Evolutionary conservation across 805 yeast species (phyloP).

Genomic region (Candida methanosorbosa): DNA sequence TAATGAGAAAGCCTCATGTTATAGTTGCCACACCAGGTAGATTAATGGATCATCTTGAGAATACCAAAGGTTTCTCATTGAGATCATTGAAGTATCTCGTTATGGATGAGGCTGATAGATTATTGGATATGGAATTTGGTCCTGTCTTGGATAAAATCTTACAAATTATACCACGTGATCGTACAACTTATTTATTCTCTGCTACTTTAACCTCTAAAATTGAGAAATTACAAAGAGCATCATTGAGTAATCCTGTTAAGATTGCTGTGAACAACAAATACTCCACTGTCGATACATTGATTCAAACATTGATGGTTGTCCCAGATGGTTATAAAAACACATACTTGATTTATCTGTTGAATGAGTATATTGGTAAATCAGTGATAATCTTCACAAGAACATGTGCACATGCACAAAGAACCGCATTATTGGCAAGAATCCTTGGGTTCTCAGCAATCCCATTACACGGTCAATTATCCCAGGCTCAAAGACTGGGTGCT

Average conservation of each 20-base stretch:
- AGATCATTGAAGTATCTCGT: conserved; percentile 74
- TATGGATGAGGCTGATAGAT: conserved; percentile 96
- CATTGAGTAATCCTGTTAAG: conserved; percentile 78
- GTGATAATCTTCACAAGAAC: conserved; percentile 89
- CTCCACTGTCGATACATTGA: conserved; percentile 89
- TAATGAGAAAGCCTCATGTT: conserved; percentile 90
- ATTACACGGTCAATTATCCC: conserved; percentile 85
- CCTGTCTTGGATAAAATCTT: conserved; percentile 86
- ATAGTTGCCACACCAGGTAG: conserved; percentile 91
- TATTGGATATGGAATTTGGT: conserved; percentile 93
- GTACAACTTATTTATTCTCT: conserved; percentile 80
- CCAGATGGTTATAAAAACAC: conserved; percentile 94
- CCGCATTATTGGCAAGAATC: conserved; percentile 70
- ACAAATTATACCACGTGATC: conserved; percentile 72
- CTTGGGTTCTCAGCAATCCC: conserved; percentile 89
- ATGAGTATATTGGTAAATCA: conserved; percentile 79
- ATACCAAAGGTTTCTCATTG: conserved; percentile 82
- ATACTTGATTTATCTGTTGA: conserved; percentile 68
- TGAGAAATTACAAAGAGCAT: conserved; percentile 90
- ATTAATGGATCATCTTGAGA: conserved; percentile 86
- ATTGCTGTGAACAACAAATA: conserved; percentile 85
- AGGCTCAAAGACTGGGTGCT: conserved; percentile 77
- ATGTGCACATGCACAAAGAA: conserved; percentile 89
- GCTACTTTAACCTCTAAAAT: conserved; percentile 98
- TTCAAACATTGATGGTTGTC: conserved; percentile 81